These are phyloP conservation scores for Asterionellopsis glacialis DNA, from an alignment of 108 stramenopile genomes.

Conservation along the genomic window DNA sequence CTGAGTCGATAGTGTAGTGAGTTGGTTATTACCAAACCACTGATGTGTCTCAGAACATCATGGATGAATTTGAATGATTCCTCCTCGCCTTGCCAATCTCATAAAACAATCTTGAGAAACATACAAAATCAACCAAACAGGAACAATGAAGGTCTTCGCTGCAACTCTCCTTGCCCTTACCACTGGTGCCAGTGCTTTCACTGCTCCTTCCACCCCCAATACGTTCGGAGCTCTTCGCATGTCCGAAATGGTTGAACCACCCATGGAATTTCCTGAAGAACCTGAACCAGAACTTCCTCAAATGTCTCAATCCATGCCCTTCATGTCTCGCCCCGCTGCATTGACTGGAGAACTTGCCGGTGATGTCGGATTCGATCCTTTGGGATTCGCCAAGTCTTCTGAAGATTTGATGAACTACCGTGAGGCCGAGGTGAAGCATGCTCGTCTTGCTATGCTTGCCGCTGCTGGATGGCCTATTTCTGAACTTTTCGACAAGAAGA, in stretches of 20 bases:
- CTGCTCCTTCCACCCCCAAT: slow-evolving; percentile 18
- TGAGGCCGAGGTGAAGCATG: slow-evolving; percentile 92
- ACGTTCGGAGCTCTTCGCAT: slow-evolving; percentile 13
- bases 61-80: no score
- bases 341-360: slow-evolving; percentile 75
- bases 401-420: slow-evolving; percentile 43
- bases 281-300: slow-evolving; percentile 17
- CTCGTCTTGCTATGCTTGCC: slow-evolving; percentile 86
- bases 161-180: slow-evolving; percentile 27
- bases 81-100: no score
- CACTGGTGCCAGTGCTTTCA: slow-evolving; percentile 48
- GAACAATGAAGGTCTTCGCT: slow-evolving; percentile 40
- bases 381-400: slow-evolving; percentile 72
- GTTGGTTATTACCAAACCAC: no score
- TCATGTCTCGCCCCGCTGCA: slow-evolving; percentile 55
- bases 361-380: slow-evolving; percentile 91
- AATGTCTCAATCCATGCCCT: slow-evolving; percentile 67
- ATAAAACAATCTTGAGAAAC: no score
- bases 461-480: slow-evolving; percentile 88
- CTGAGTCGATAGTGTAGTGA: no score
- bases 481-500: slow-evolving; percentile 72
- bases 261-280: slow-evolving; percentile 12
- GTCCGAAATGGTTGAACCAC: slow-evolving; percentile 13
- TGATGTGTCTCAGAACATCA: no score
- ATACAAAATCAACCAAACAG: no score